Base-by-base conservation (phyloP, 2,329 filamentous ascomycete genomes). In the Aspergillus sp. region DNA sequence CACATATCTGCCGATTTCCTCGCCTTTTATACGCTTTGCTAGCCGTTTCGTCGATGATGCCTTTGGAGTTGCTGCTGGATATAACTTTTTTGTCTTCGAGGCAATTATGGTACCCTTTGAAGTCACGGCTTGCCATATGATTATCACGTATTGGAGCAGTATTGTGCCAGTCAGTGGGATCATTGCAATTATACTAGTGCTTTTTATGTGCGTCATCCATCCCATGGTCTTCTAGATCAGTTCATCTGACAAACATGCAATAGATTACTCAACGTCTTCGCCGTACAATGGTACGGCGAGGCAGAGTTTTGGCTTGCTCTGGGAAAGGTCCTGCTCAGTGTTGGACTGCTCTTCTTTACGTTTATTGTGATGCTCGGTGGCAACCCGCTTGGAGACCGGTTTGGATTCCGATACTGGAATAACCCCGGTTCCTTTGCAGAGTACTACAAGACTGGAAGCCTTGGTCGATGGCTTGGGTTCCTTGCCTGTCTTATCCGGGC, bases 281-380 rank as follows among this genome's bases (percentile, higher is more conserved):
- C 83, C 1, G 85, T 90, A 12, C 75, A 84, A 50, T 88, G 77
- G 74, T 90, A 87, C 46, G 86, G 86, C 36, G 85, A 89, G 65
- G 78, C 82, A 0, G 88, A 93, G 60, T 93, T 94, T 58, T 78
- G 79, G 69, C 79, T 83, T 13, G 82, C 87, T 2, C 62, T 87
- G 2, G 83, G 83, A 43, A 89, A 90, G 61, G 77, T 89, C 3
- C 54, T 90, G 2, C 74, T 90, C 40, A 86, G 87, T 47, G 66
- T 89, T 31, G 85, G 80, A 1, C 73, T 91, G 40, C 77, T 90
- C 52, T 56, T 81, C 50, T 90, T 88, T 68, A 91, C 88, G 2
- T 88, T 95, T 58, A 76, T 94, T 51, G 81, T 82, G 51, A 91
- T 93, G 83, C 69, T 93, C 1, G 89, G 88, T 6, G 89, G 86